Conservation (phyloP, 2,329 filamentous ascomycete genomes). For the Nigrospora sphaerica region DNA sequence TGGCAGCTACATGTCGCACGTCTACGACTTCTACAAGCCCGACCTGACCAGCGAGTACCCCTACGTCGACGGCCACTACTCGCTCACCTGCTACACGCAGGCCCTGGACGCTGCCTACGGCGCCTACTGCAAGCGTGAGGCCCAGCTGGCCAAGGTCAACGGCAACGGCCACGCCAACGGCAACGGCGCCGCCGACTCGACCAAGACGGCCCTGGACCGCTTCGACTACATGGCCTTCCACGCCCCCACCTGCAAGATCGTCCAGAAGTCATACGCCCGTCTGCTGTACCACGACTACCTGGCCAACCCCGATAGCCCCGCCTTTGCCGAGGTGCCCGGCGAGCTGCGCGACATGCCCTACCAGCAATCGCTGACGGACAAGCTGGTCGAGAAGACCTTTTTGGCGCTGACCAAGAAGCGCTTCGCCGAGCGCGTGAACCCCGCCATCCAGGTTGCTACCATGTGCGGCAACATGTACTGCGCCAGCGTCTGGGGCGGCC, state of each 20-base stretch:
- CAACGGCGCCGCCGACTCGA: constrained; percentile 25
- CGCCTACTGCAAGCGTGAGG: constrained; percentile 70
- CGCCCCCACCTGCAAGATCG: constrained; percentile 79
- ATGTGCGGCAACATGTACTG: constrained; percentile 67
- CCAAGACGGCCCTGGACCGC: constrained; percentile 64
- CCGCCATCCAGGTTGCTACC: constrained; percentile 68
- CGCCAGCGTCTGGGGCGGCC: constrained; percentile 68
- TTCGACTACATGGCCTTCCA: constrained; percentile 84
- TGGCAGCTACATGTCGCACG: constrained; percentile 74
- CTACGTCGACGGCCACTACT: constrained; percentile 79
- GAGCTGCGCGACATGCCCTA: constrained; percentile 76
- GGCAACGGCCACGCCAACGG: constrained; percentile 47
- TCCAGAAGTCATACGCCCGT: constrained; percentile 77
- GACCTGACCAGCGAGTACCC: constrained; percentile 84
- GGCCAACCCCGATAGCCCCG: constrained; percentile 55
- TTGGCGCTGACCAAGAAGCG: constrained; percentile 79
- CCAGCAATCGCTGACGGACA: constrained; percentile 71
- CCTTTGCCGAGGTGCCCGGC: constrained; percentile 67
- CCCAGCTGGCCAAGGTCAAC: constrained; percentile 38
- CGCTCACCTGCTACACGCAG: constrained; percentile 73
- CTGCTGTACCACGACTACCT: constrained; percentile 84
- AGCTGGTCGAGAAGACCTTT: constrained; percentile 80
- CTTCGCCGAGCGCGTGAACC: constrained; percentile 70
- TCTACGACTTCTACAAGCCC: constrained; percentile 88
- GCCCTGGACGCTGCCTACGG: constrained; percentile 77